Conservation (phyloP, 768 basidiomycete genomes). For the Pisolithus microcarpus region DNA sequence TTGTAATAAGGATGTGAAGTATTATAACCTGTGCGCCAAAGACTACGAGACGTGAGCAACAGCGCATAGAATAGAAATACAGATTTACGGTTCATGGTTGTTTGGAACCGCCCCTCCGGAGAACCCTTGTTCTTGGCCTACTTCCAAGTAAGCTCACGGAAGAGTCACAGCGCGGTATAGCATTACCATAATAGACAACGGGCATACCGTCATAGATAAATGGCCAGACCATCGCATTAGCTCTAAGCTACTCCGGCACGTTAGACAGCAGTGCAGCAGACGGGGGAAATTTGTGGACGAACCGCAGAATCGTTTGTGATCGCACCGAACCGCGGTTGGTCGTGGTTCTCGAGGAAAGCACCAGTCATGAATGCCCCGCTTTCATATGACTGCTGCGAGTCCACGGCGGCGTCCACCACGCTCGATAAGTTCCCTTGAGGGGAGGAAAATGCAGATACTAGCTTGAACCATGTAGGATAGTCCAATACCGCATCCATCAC, state of each 20-base stretch:
- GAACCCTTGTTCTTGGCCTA: conserved; percentile 46
- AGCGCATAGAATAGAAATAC: no score
- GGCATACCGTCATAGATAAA: conserved; percentile 48
- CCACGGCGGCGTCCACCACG: conserved; percentile 9
- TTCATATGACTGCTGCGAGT: conserved; percentile 32
- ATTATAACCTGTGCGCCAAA: conserved; percentile 55
- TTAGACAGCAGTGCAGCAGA: background rate
- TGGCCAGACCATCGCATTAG: conserved; percentile 44
- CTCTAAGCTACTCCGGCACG: conserved; percentile 27
- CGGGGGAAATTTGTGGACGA: conserved; percentile 7
- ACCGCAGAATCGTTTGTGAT: conserved; percentile 37
- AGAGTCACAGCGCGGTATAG: background rate
- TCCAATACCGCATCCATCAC: conserved; percentile 40
- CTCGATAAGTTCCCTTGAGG: conserved; percentile 5
- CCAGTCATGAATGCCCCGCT: conserved; percentile 36
- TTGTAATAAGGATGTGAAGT: conserved; percentile 42
- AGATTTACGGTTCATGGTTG: conserved; percentile 45
- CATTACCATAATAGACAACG: conserved; percentile 41
- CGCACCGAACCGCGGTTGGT: conserved; percentile 43
- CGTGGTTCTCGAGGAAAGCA: conserved; percentile 50
- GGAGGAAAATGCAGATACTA: conserved; percentile 35
- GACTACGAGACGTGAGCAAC: conserved; percentile 26
- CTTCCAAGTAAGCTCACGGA: background rate
- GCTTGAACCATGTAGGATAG: conserved; percentile 42
- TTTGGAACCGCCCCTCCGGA: conserved; percentile 36